These are phyloP conservation scores for Stevia rebaudiana DNA, from an alignment of 140 eudicot genomes.

Conservation along the genomic window DNA sequence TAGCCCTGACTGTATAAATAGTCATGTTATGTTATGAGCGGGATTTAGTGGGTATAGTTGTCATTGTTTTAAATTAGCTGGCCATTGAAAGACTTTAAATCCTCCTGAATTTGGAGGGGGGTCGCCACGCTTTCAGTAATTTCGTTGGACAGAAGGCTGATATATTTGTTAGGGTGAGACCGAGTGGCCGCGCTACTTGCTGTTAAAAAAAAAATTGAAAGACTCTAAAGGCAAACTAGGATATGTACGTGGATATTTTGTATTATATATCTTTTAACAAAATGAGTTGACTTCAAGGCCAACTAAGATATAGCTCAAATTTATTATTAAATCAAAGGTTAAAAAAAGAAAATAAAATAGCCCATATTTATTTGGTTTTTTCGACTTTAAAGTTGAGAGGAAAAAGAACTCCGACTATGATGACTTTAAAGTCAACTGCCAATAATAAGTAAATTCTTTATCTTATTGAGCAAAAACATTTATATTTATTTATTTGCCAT, in stretches of 20 bases:
- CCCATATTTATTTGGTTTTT: neutral
- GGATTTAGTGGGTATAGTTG: no score
- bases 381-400: neutral
- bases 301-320: constrained; percentile 14
- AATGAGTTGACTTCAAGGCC: constrained; percentile 16
- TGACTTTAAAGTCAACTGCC: constrained; percentile 19
- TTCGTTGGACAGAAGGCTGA: no score
- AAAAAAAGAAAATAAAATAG: neutral
- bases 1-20: no score
- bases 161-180: no score
- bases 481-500: constrained; percentile 16
- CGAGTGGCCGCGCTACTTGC: no score
- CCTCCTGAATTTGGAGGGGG: no score
- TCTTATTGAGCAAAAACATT: neutral
- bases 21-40: no score
- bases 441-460: constrained; percentile 18
- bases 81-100: no score
- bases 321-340: neutral
- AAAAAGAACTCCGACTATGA: constrained; percentile 13
- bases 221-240: neutral
- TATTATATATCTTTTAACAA: constrained; percentile 6
- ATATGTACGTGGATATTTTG: neutral
- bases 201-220: no score
- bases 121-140: no score
- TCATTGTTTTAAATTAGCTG: no score